Evolutionary conservation across 108 stramenopile genomes (phyloP).

Genomic region (Nitzschia inconspicua): DNA sequence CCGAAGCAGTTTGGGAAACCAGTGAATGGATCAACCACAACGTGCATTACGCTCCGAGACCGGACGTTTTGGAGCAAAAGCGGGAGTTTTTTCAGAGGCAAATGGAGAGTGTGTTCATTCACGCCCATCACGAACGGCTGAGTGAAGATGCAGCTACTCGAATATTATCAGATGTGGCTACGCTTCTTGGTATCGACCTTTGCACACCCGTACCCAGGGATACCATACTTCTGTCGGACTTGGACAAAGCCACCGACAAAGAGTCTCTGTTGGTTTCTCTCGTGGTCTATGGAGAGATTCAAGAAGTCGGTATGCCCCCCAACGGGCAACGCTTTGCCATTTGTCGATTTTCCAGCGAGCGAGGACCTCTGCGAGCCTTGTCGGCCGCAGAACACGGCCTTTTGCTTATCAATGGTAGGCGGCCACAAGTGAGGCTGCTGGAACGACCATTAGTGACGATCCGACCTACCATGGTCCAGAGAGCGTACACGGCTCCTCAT

Average conservation of each 20-base stretch:
- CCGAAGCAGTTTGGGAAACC: slow-evolving; percentile 22
- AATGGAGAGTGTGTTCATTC: slow-evolving; percentile 25
- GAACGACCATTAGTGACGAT: too few relatives aligned
- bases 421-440: not conserved
- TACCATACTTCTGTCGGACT: slow-evolving; percentile 19
- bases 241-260: not conserved
- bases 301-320: slow-evolving; percentile 12
- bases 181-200: slow-evolving; percentile 25
- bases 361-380: slow-evolving; percentile 3
- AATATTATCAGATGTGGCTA: slow-evolving; percentile 24
- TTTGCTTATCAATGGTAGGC: slow-evolving; percentile 1
- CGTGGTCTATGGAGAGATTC: slow-evolving; percentile 17
- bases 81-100: slow-evolving; percentile 24
- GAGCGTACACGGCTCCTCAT: not conserved
- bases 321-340: slow-evolving; percentile 19
- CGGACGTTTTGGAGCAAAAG: slow-evolving; percentile 21
- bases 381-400: slow-evolving; percentile 2
- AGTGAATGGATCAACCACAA: slow-evolving; percentile 28
- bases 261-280: slow-evolving; percentile 4
- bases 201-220: slow-evolving; percentile 2
- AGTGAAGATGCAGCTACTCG: slow-evolving; percentile 20
- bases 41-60: not conserved
- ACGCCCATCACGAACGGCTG: slow-evolving; percentile 29
- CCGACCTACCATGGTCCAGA: too few relatives aligned
- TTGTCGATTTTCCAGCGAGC: slow-evolving; percentile 15